Evolutionary conservation across 2,329 filamentous ascomycete species (phyloP).

Genomic region (Alternaria viburni): DNA sequence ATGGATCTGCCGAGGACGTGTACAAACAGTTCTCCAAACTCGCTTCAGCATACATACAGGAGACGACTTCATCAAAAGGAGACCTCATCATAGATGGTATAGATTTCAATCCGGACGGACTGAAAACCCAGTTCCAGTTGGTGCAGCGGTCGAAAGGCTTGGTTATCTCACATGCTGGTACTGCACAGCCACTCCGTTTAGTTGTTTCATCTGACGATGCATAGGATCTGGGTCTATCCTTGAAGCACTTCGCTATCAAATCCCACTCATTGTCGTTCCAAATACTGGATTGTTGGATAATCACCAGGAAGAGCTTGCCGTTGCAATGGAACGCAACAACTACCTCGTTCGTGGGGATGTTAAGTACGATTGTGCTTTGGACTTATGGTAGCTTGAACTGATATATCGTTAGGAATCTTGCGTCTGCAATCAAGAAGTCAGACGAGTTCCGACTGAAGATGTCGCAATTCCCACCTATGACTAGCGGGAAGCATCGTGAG

Average conservation of each 20-base stretch:
- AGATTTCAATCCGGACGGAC: constrained; percentile 66
- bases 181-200: constrained; percentile 21
- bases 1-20: constrained; percentile 68
- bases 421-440: constrained; percentile 55
- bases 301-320: constrained; percentile 87
- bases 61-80: constrained; percentile 3
- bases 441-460: constrained; percentile 50
- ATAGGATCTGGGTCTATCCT: constrained; percentile 88
- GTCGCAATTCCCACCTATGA: constrained; percentile 43
- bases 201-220: constrained; percentile 1
- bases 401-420: constrained; percentile 51
- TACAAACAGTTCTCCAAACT: constrained; percentile 52
- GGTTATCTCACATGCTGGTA: constrained; percentile 89
- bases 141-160: constrained; percentile 67
- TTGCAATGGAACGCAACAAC: constrained; percentile 73
- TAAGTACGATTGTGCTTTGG: constrained; percentile 57
- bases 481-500: constrained; percentile 44
- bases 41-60: constrained; percentile 22
- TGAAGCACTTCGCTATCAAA: constrained; percentile 74
- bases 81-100: constrained; percentile 63
- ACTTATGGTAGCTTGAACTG: not conserved
- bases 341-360: constrained; percentile 77
- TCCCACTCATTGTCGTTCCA: constrained; percentile 87
- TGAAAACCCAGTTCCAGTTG: constrained; percentile 65
- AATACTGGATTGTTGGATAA: constrained; percentile 85